Conservation (phyloP, 495 filamentous ascomycete species). For the Haplographium delicatum region DNA sequence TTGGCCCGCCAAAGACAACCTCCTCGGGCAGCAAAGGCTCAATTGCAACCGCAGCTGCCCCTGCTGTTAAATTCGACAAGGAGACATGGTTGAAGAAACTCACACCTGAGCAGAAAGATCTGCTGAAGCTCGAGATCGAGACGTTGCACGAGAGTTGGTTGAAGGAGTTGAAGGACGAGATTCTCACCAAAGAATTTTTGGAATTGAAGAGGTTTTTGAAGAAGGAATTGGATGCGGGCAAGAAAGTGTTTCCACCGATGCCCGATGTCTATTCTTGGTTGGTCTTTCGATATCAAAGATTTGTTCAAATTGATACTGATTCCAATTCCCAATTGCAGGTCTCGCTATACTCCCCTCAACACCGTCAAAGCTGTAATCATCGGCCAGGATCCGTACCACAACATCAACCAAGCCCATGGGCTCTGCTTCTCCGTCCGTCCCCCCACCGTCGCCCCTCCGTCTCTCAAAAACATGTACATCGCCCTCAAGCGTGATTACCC, state of each 20-base stretch:
- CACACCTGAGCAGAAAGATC: slow-evolving; percentile 71
- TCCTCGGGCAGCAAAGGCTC: slow-evolving; percentile 28
- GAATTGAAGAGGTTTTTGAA: slow-evolving; percentile 83
- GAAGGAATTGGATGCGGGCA: slow-evolving; percentile 63
- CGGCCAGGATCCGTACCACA: slow-evolving; percentile 97
- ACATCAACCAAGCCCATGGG: slow-evolving; percentile 90
- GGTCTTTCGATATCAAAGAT: slow-evolving; percentile 10
- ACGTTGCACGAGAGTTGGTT: slow-evolving; percentile 91
- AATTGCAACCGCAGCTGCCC: slow-evolving; percentile 21
- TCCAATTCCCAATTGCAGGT: slow-evolving; percentile 45
- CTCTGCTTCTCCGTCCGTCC: slow-evolving; percentile 91
- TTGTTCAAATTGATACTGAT: not conserved
- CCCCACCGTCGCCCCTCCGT: slow-evolving; percentile 81
- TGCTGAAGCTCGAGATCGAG: slow-evolving; percentile 84
- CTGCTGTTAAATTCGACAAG: slow-evolving; percentile 67
- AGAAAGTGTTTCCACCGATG: slow-evolving; percentile 76
- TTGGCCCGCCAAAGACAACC: slow-evolving; percentile 34
- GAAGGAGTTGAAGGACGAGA: slow-evolving; percentile 75
- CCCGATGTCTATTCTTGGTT: slow-evolving; percentile 96
- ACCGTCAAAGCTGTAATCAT: slow-evolving; percentile 85
- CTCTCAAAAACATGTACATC: slow-evolving; percentile 86
- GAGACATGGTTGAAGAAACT: slow-evolving; percentile 76
- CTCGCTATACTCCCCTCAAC: slow-evolving; percentile 80
- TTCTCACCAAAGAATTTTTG: slow-evolving; percentile 71
- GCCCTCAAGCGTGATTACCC: slow-evolving; percentile 85